Conservation (phyloP, 129 eudicot genomes). For the Flaveria trinervia region DNA sequence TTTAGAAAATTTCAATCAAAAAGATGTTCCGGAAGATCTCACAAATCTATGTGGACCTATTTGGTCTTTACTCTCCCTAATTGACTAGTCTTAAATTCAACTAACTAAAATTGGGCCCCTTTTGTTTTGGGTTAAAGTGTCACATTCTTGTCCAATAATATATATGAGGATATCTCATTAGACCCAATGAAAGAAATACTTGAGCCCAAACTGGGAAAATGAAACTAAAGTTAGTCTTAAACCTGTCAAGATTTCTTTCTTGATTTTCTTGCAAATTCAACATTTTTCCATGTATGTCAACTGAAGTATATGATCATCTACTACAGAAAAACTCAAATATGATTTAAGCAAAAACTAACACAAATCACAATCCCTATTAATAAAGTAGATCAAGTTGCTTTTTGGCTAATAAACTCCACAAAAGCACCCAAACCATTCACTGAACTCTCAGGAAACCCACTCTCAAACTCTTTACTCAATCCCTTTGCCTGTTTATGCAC, state of each 20-base stretch:
- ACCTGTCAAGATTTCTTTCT: background rate
- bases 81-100: too few relatives aligned
- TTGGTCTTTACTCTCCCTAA: too few relatives aligned
- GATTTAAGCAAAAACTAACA: slow-evolving; percentile 1
- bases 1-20: too few relatives aligned
- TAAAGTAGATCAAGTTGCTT: slow-evolving; percentile 21
- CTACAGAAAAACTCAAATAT: background rate
- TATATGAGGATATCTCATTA: too few relatives aligned
- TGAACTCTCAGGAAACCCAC: slow-evolving; percentile 62
- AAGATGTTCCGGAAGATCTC: too few relatives aligned
- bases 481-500: slow-evolving; percentile 40
- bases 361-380: background rate
- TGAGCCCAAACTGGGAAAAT: background rate
- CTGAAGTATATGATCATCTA: background rate
- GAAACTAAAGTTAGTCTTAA: background rate
- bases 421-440: slow-evolving; percentile 63
- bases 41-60: too few relatives aligned
- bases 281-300: background rate
- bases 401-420: slow-evolving; percentile 45
- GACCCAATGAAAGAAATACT: too few relatives aligned
- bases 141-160: too few relatives aligned
- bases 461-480: slow-evolving; percentile 37
- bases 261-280: background rate
- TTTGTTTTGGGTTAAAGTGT: too few relatives aligned
- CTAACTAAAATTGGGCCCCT: too few relatives aligned